These are phyloP conservation scores for Silene uniflora DNA, from an alignment of 148 eudicot species.

Conservation along the genomic window DNA sequence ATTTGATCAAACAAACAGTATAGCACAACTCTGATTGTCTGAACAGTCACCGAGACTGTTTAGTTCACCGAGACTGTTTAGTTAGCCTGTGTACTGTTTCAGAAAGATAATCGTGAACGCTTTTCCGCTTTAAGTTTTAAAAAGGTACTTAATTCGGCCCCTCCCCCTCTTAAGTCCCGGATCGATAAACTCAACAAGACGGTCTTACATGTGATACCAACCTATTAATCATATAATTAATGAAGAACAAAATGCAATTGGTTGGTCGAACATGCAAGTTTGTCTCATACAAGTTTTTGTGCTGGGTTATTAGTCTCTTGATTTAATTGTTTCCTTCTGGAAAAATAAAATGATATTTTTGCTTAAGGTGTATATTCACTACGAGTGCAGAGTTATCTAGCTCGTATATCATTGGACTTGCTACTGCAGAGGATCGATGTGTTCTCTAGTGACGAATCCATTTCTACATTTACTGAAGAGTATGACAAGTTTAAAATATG, in stretches of 20 bases:
- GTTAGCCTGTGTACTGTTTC: too few relatives aligned
- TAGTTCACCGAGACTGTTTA: too few relatives aligned
- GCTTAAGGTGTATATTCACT: background rate
- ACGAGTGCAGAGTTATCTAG: conserved; percentile 67
- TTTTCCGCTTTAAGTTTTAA: too few relatives aligned
- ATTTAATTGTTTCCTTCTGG: background rate
- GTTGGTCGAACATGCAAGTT: background rate
- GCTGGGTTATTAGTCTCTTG: background rate
- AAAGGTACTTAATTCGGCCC: too few relatives aligned
- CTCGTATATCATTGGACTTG: conserved; percentile 52
- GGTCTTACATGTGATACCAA: background rate
- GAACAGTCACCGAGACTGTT: too few relatives aligned
- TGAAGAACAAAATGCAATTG: background rate
- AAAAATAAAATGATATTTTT: background rate
- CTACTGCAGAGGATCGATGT: conserved; percentile 63
- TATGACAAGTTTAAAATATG: conserved; percentile 66
- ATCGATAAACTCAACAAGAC: too few relatives aligned
- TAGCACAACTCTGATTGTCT: too few relatives aligned
- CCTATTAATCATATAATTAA: too few relatives aligned
- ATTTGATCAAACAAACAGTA: too few relatives aligned
- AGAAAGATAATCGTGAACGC: too few relatives aligned
- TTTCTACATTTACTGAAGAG: conserved; percentile 56
- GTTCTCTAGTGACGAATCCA: conserved; percentile 57
- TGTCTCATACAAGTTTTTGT: background rate
- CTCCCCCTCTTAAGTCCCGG: too few relatives aligned